These are phyloP conservation scores for Chalaropsis ovoidea DNA, from an alignment of 2,329 filamentous ascomycete genomes.

Conservation along the genomic window DNA sequence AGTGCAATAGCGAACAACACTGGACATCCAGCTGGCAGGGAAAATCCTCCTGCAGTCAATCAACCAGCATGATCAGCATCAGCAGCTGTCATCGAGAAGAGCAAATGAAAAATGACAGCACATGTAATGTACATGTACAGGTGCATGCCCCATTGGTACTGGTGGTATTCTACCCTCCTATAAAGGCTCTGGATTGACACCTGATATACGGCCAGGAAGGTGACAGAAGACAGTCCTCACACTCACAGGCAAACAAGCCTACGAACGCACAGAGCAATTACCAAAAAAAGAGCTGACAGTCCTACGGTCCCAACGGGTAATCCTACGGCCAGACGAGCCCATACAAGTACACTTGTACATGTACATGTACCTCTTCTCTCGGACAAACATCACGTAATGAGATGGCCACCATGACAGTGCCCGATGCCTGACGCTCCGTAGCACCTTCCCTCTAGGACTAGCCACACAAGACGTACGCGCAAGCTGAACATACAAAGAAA, in stretches of 20 bases:
- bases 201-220: neutral
- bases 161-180: too few relatives aligned
- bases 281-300: slow-evolving; percentile 16
- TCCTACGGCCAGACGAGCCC: neutral
- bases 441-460: neutral
- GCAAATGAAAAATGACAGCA: slow-evolving; percentile 5
- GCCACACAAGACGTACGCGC: neutral
- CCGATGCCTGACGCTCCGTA: neutral
- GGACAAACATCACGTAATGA: neutral
- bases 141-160: neutral
- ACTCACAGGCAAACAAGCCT: neutral
- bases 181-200: neutral
- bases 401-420: neutral
- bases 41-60: slow-evolving; percentile 6
- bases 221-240: slow-evolving; percentile 5
- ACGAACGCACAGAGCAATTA: slow-evolving; percentile 13
- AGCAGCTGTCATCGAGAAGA: neutral
- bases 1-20: neutral
- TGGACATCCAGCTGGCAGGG: neutral
- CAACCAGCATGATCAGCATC: neutral
- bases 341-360: too few relatives aligned
- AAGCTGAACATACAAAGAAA: neutral
- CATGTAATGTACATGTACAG: neutral
- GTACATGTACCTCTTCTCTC: neutral
- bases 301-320: neutral